phyloP scores from a whole-genome alignment of 371 early-diverging fungal genomes.

The Lichtheimia corymbifera region DNA sequence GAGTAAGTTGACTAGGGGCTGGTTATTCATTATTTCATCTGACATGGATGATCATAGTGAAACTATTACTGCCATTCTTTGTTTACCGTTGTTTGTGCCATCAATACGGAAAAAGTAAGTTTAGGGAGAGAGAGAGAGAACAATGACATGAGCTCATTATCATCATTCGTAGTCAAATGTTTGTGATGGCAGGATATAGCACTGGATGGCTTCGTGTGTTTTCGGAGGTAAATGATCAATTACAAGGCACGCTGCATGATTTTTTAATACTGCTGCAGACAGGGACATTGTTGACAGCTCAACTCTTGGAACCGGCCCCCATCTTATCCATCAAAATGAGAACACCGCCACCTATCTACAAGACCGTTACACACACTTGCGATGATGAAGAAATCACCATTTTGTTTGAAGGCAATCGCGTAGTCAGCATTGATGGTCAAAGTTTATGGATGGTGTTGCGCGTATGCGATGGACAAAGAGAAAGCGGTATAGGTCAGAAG shows the following conservation, averaged over 20 bases:
- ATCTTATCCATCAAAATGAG: slow-evolving; percentile 54
- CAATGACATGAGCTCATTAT: not conserved
- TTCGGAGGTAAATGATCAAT: slow-evolving; percentile 43
- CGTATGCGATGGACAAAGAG: slow-evolving; percentile 50
- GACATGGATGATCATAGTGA: slow-evolving; percentile 32
- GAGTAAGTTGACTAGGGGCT: slow-evolving; percentile 17
- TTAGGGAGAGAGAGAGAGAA: no score
- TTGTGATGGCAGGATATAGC: slow-evolving; percentile 61
- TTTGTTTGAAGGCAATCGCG: slow-evolving; percentile 49
- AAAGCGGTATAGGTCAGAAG: slow-evolving; percentile 29
- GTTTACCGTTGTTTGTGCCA: slow-evolving; percentile 59
- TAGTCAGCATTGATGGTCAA: slow-evolving; percentile 64
- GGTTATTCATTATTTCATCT: not conserved
- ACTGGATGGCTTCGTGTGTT: slow-evolving; percentile 66
- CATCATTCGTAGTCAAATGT: slow-evolving; percentile 46
- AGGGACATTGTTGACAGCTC: slow-evolving; percentile 57
- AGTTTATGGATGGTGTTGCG: slow-evolving; percentile 63
- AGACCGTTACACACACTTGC: slow-evolving; percentile 26
- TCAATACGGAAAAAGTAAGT: slow-evolving; percentile 54
- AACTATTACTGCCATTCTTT: slow-evolving; percentile 55
- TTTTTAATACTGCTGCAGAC: slow-evolving; percentile 21
- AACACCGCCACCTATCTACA: slow-evolving; percentile 46
- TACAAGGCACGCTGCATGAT: no score
- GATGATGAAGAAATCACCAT: slow-evolving; percentile 65
- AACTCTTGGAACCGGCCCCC: slow-evolving; percentile 54